Base-by-base conservation (phyloP, 208 protist species). In the Trypanosoma rangeli region DNA sequence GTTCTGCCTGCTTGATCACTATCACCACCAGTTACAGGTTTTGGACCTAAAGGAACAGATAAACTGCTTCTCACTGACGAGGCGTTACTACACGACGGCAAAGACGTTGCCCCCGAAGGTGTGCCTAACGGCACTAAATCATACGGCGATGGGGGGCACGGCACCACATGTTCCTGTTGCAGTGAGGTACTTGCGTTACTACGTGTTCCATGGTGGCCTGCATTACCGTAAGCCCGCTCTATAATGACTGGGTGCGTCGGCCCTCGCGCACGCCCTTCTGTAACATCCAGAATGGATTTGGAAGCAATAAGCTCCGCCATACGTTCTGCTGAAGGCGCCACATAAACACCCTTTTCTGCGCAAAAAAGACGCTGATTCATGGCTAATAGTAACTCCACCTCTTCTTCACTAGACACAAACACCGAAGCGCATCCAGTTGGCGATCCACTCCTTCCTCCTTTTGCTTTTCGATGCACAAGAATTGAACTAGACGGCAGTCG, bases 331-430 rank as follows among this genome's bases (percentile, higher is more conserved):
- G 83, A 82, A 7, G 85, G 56, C 9, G 88, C 73, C n/a, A 94
- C 84, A 65, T 88, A 83, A 9, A 94, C 53, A 28, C 89, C 86
- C 35, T 84, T 76, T 29, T 82, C 70, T 1, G 73, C 83, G 63
- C 86, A 94, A 70, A 88, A 94, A 58, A 94, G 86, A 18, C 85
- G 74, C 73, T 91, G 89, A 65, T 90, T 92, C 79, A 93, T 83
- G 16, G 55, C 52, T 0, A 94, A 69, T 50, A 94, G 50, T 54
- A 61, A 16, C 55, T 73, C 74, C 53, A 87, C 77, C 18, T 93
- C 78, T 12, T 78, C 37, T 8, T 82, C 80, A 39, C 75, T 78
- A 18, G 79, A 26, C 10, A 94, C 79, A 54, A 87, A 91, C 18
- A 94, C 82, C 9, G 89, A 94, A 13, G 79, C 89, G 52, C 89